Percentiles rank a stretch among this genome's conserved stretches.
Conservation (phyloP, 768 basidiomycete species). For the Mycena olivaceomarginata region DNA sequence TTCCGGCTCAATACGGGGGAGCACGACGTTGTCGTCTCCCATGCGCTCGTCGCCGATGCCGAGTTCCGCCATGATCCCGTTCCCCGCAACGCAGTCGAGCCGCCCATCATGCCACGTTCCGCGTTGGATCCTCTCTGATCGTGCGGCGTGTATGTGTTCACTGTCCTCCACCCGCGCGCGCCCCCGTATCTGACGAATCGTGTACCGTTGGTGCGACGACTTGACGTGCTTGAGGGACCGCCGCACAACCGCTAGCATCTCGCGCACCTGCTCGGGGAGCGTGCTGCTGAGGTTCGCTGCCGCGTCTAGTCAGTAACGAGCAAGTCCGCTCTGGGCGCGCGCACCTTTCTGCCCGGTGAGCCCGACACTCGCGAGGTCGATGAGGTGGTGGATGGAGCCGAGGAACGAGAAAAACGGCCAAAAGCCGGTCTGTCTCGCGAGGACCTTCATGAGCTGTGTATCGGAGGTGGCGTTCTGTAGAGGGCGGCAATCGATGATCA, state of each 20-base stretch:
- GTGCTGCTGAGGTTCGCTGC: slow-evolving; percentile 90
- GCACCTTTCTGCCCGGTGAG: slow-evolving; percentile 96
- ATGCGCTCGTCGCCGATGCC: slow-evolving; percentile 40
- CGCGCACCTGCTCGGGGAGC: slow-evolving; percentile 87
- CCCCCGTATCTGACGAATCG: slow-evolving; percentile 61
- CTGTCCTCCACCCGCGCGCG: slow-evolving; percentile 32
- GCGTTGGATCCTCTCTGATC: slow-evolving; percentile 64
- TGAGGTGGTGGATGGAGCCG: slow-evolving; percentile 85
- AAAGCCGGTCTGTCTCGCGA: slow-evolving; percentile 92
- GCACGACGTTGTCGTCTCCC: slow-evolving; percentile 19
- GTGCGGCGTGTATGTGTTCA: neutral
- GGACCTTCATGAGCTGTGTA: slow-evolving; percentile 74
- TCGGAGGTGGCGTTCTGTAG: slow-evolving; percentile 85
- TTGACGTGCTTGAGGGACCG: slow-evolving; percentile 81
- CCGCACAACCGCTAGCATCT: slow-evolving; percentile 88
- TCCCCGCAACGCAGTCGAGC: slow-evolving; percentile 89
- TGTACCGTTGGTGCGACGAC: slow-evolving; percentile 65
- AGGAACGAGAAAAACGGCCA: slow-evolving; percentile 93
- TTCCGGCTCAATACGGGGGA: neutral
- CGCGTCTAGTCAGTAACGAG: slow-evolving; percentile 3
- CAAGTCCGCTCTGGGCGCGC: slow-evolving; percentile 20
- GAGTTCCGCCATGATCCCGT: slow-evolving; percentile 77
- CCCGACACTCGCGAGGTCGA: slow-evolving; percentile 95
- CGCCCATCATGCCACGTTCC: slow-evolving; percentile 93
- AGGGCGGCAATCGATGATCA: slow-evolving; percentile 90